Base-by-base conservation (phyloP, 225 moss, liverwort and hornwort species). In the Sphagnum contortum region DNA sequence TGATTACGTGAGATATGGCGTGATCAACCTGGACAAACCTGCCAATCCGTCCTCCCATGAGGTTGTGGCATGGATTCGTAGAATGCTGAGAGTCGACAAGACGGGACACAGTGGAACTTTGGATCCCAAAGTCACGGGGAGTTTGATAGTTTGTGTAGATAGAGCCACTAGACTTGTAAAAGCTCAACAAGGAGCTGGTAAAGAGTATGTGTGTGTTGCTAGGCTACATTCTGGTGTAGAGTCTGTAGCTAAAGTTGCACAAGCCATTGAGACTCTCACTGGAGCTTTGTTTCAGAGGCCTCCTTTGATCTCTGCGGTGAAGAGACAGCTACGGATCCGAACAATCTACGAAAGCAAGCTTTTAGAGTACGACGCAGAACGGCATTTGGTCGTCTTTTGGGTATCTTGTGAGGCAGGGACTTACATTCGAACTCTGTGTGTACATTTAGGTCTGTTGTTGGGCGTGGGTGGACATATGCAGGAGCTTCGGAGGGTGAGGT, bases 381-480 rank as follows among this genome's bases (percentile, higher is more conserved):
- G 95, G 67, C 92, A 95, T 63, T 61, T 95, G 75, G 95, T 88
- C 57, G 95, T 95, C 48, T 95, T 95, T 55, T 95, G 95, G 95
- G 95, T 90, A 58, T 85, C 86, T 10, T 95, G 95, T 66, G 95
- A 95, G 68, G 95, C 95, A 0, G 95, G 95, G 47, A 95, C 95
- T 4, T 95, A 95, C 55, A 92, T 95, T 70, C 82, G 95, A 46
- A 95, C 95, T 9, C 72, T 95, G 2, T 95, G 95, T 64, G 92
- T 95, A 45, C 95, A 95, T 54, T 75, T 95, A 77, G 95, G 95
- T 56, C 57, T 95, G 67, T 67, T 95, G 0, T 68, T 95, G 73
- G 95, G 95, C 5, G 95, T 95, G 14, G 95, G 95, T 2, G 85
- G 92, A 4, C 95, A 92, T 9, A 95, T 95, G 92, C 95, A 95